Conservation (phyloP, 495 filamentous ascomycete genomes). For the Venustampulla echinocandica region DNA sequence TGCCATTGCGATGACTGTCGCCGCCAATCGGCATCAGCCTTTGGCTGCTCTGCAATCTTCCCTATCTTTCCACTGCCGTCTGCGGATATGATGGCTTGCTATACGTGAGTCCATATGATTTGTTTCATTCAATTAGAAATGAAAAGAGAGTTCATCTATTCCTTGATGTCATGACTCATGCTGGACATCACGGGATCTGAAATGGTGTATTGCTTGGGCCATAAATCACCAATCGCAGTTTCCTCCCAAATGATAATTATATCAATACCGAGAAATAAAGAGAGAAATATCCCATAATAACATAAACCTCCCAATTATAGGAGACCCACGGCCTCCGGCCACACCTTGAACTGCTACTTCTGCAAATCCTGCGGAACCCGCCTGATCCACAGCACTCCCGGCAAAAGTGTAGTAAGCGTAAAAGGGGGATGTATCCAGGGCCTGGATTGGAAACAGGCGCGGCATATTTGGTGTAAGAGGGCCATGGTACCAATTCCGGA, state of each 20-base stretch:
- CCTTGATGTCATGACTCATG: too few relatives aligned
- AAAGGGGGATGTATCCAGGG: constrained; percentile 55
- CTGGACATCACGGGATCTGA: too few relatives aligned
- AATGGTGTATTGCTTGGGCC: too few relatives aligned
- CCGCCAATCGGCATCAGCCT: constrained; percentile 57
- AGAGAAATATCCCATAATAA: too few relatives aligned
- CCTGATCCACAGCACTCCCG: constrained; percentile 45
- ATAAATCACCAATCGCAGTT: too few relatives aligned
- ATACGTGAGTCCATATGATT: constrained; percentile 43
- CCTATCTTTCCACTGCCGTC: constrained; percentile 46
- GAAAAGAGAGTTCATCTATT: too few relatives aligned
- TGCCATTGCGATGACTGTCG: constrained; percentile 64
- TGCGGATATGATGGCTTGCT: constrained; percentile 34
- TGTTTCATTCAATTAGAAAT: too few relatives aligned
- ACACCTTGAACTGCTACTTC: constrained; percentile 46
- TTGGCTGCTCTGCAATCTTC: constrained; percentile 60
- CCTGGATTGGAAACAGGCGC: constrained; percentile 45
- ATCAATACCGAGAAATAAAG: too few relatives aligned
- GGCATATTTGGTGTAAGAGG: constrained; percentile 54
- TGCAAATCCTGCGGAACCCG: constrained; percentile 52
- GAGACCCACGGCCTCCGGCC: constrained; percentile 34
- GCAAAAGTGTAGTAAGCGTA: constrained; percentile 44
- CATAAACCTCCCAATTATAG: too few relatives aligned
- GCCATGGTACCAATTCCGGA: constrained; percentile 58
- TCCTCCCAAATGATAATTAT: too few relatives aligned